Evolutionary conservation across 1,139 yeast species (phyloP).

Genomic region (Candida albicans): DNA sequence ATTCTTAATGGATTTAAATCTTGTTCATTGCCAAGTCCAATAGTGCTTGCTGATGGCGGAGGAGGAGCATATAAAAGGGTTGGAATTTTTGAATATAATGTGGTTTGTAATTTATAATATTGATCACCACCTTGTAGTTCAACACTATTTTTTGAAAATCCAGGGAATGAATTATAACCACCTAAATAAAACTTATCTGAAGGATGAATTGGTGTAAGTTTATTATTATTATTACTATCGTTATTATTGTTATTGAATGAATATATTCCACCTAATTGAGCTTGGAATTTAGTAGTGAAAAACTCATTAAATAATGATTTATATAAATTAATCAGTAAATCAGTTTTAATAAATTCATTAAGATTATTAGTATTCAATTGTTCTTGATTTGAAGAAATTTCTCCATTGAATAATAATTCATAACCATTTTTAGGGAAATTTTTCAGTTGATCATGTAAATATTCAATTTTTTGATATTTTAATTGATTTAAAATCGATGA

Average conservation of each 20-base stretch:
- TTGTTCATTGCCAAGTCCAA: constrained; percentile 1
- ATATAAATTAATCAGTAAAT: constrained; percentile 28
- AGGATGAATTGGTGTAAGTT: constrained; percentile 31
- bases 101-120: constrained; percentile 35
- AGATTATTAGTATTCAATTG: constrained; percentile 23
- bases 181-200: constrained; percentile 54
- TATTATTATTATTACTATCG: constrained; percentile 11
- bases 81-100: constrained; percentile 42
- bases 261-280: constrained; percentile 38
- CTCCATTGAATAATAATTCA: constrained; percentile 22
- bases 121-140: constrained; percentile 43
- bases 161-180: constrained; percentile 39
- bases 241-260: constrained; percentile 19
- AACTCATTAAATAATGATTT: constrained; percentile 38
- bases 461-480: constrained; percentile 22
- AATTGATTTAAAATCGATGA: constrained; percentile 33
- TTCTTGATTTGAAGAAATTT: constrained; percentile 36
- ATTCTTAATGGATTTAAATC: constrained; percentile 45
- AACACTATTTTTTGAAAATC: constrained; percentile 40
- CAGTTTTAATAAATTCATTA: constrained; percentile 30
- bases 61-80: constrained; percentile 21
- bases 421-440: constrained; percentile 37
- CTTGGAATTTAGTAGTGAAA: constrained; percentile 37
- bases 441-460: constrained; percentile 25
- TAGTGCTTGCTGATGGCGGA: constrained; percentile 11